Conservation (phyloP, 257 asterid genomes). For the Phtheirospermum japonicum region DNA sequence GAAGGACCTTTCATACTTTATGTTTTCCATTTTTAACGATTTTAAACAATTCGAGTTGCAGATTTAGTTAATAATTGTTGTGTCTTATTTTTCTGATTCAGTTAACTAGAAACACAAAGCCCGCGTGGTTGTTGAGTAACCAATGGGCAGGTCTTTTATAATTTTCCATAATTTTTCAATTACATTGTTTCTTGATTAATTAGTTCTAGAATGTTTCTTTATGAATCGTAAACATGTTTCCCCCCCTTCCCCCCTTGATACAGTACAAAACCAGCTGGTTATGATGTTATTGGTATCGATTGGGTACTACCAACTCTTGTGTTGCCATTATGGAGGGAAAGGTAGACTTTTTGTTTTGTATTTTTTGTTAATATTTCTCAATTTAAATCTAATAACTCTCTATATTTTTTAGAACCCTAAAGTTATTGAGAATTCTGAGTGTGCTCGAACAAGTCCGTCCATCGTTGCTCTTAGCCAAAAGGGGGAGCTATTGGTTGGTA, state of each 20-base stretch:
- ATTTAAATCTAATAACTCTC: neutral
- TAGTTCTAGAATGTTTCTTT: neutral
- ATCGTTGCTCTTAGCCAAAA: no score
- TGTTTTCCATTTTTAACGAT: no score
- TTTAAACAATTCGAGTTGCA: no score
- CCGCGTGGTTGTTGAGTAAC: constrained; percentile 34
- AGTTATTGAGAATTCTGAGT: constrained; percentile 68
- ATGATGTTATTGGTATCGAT: constrained; percentile 71
- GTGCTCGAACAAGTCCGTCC: no score
- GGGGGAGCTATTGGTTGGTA: no score
- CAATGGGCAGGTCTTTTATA: constrained; percentile 45
- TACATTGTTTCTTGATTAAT: neutral
- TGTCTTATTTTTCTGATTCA: no score
- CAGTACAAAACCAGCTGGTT: constrained; percentile 71
- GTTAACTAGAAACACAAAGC: constrained; percentile 38
- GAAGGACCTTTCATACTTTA: no score
- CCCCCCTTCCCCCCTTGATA: constrained; percentile 18
- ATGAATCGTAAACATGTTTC: neutral
- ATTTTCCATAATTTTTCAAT: neutral
- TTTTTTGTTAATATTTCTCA: neutral
- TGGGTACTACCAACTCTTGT: constrained; percentile 81
- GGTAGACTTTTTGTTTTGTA: constrained; percentile 32
- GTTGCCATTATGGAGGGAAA: constrained; percentile 77
- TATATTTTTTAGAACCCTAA: constrained; percentile 49
- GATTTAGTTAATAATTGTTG: no score